Base-by-base conservation (phyloP, 768 basidiomycete genomes). In the Pisolithus marmoratus region DNA sequence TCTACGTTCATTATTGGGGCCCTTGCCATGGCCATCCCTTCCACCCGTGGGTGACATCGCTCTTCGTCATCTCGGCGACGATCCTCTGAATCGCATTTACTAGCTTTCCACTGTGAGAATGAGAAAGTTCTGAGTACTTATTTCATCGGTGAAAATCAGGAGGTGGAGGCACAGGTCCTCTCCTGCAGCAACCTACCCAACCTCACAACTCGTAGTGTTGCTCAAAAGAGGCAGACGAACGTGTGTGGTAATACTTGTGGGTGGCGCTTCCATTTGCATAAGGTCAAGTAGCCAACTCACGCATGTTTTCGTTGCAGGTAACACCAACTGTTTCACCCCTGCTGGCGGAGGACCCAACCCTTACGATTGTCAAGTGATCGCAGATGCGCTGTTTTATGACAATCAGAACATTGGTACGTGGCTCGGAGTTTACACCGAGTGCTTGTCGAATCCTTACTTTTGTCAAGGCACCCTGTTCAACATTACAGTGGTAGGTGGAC, bases 281-380 rank as follows among this genome's bases (percentile, higher is more conserved):
- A 26, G 17, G 31, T 44, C n/a, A 8, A 29, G 29, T 20, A 45
- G 12, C 24, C 22, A 23, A 20, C 20, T 29, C 29, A 15, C 11
- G 20, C 20, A 15, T 20, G n/a, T 19, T 40, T 0, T 26, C 15
- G 17, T 23, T 34, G 8, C 47, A 41, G 74, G 74, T 54, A 62
- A 54, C 52, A 74, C 70, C 6, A 72, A 74, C 60, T 79, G 75
- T 67, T 79, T 76, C 68, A 52, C 58, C 9, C 73, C 74, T 2
- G 56, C 73, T 2, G 75, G 74, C 19, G 75, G 75, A 58, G 78
- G 76, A 29, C 77, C 77, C 1, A 64, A 75, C 61, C 74, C 74
- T 3, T 72, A 73, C 51, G 75, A 80, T 19, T 78, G 74, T 54
- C 63, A 72, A 59, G 65, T 79, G 48, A 78, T 81, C 52, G 71